Evolutionary conservation across 2,329 filamentous ascomycete species (phyloP), one percentile per base, ranked within the genome.

Genomic region (Chrysoporthe cubensis): DNA sequence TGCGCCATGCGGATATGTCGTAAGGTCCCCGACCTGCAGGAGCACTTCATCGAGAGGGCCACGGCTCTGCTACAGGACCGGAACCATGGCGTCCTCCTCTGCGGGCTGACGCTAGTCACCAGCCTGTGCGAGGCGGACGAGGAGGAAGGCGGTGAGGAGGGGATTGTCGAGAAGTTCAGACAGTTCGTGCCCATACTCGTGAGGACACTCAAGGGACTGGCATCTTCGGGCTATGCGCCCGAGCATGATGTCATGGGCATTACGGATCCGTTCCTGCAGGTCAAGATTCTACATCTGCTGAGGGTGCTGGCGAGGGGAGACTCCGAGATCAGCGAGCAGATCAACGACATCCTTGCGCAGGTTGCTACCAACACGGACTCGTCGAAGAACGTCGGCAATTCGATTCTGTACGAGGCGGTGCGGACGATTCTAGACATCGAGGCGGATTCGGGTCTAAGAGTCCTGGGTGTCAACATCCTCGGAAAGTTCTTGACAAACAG

Each of bases 161-260:
- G 91, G 64, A 90, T 97, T 65, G 89, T 97, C 60, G 94, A 97
- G 71, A 93, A 93, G 80, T 98, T 97, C 83, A 90, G 93, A 75
- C 90, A 92, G 56, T 87, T 96, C 67, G 92, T 93, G n/a, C 91
- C 91, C 4, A 88, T 89, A 42, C 82, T 99, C 65, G 95, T 98
- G 66, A 92, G 94, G 77, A 95, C 94, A 44, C 80, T 99, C 73
- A 99, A 98, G 82, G 90, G 92, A 4, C 84, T 99, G 66, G 96
- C 95, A 14, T 96, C 94, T 54, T 98, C 96, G 37, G 96, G 96
- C 62, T 99, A 99, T 80, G 93, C 96, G 13, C 96, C 96, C 3
- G 96, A 99, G 78, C 96, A 99, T 78, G 96, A 99, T 80, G 96
- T 99, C 56, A 97, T 94, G 21, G 96, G 96, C 48, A 97, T 99